Conservation (phyloP, 805 yeast genomes). For the Candida qinlingensis region DNA sequence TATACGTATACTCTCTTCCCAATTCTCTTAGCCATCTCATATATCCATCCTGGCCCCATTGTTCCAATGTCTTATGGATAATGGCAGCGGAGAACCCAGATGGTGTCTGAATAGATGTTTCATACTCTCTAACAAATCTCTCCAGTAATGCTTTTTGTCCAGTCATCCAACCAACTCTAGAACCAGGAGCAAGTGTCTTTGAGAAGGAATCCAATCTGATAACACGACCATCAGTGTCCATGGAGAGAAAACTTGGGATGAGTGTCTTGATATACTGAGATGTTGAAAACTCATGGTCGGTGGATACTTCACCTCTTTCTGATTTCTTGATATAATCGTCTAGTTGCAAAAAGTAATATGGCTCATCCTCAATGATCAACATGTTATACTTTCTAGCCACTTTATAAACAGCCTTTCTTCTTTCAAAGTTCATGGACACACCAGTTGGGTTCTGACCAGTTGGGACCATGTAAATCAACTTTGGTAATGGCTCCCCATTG, state of each 20-base stretch:
- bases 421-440: slow-evolving; percentile 65
- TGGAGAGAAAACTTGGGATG: slow-evolving; percentile 55
- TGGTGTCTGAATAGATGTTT: slow-evolving; percentile 67
- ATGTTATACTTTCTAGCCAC: slow-evolving; percentile 82
- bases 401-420: slow-evolving; percentile 72
- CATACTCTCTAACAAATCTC: slow-evolving; percentile 53
- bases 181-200: slow-evolving; percentile 73
- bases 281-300: too few species aligned
- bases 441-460: slow-evolving; percentile 99
- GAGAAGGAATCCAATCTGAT: slow-evolving; percentile 74
- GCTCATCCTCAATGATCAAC: slow-evolving; percentile 90
- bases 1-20: slow-evolving; percentile 75
- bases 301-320: slow-evolving; percentile 12
- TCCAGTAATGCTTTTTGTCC: slow-evolving; percentile 54
- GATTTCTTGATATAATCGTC: slow-evolving; percentile 54
- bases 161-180: slow-evolving; percentile 67
- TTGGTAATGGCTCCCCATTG: slow-evolving; percentile 82
- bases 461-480: slow-evolving; percentile 80
- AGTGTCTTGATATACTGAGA: too few species aligned
- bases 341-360: slow-evolving; percentile 95
- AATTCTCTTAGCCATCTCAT: slow-evolving; percentile 63
- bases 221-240: slow-evolving; percentile 77
- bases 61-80: slow-evolving; percentile 48
- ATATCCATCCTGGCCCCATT: slow-evolving; percentile 75
- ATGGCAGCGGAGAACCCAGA: slow-evolving; percentile 67